These are phyloP conservation scores for Halocafeteria seosinensis DNA, from an alignment of 108 stramenopile species.

Conservation along the genomic window DNA sequence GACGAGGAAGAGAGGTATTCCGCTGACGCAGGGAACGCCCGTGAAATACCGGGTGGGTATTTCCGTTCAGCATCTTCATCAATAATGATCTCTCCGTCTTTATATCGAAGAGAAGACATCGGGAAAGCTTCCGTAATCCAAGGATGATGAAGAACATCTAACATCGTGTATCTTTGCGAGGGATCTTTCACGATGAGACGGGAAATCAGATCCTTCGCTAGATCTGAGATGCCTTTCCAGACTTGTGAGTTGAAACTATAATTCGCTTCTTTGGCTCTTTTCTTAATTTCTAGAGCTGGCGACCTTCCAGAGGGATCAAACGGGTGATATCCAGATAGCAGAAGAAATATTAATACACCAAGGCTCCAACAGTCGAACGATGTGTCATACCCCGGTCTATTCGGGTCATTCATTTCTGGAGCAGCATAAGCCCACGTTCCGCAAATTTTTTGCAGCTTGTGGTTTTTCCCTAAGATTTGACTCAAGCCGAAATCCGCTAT, in stretches of 20 bases:
- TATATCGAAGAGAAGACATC: too few relatives aligned
- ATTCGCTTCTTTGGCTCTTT: neutral
- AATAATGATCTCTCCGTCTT: too few relatives aligned
- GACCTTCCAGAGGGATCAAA: conserved; percentile 14
- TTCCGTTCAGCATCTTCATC: too few relatives aligned
- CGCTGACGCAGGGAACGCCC: too few relatives aligned
- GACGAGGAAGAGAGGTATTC: too few relatives aligned
- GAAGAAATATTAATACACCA: conserved; percentile 25
- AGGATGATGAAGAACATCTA: conserved; percentile 12
- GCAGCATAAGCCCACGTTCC: neutral
- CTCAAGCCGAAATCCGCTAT: conserved; percentile 15
- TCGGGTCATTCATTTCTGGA: neutral
- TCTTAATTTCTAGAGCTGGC: conserved; percentile 7
- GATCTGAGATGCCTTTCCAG: neutral
- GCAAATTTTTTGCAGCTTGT: neutral
- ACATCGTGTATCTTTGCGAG: neutral
- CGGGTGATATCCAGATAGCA: conserved; percentile 24
- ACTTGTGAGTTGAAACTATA: conserved; percentile 1
- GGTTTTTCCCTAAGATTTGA: too few relatives aligned
- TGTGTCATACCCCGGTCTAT: conserved; percentile 4
- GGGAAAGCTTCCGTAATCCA: too few relatives aligned
- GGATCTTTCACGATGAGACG: conserved; percentile 11
- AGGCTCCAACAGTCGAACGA: conserved; percentile 22
- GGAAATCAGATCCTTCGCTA: conserved; percentile 11
- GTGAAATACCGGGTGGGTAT: too few relatives aligned